Evolutionary conservation across 148 eudicot genomes (phyloP), one percentile per base, ranked within the genome.

Genomic region (Vaccinium darrowii): DNA sequence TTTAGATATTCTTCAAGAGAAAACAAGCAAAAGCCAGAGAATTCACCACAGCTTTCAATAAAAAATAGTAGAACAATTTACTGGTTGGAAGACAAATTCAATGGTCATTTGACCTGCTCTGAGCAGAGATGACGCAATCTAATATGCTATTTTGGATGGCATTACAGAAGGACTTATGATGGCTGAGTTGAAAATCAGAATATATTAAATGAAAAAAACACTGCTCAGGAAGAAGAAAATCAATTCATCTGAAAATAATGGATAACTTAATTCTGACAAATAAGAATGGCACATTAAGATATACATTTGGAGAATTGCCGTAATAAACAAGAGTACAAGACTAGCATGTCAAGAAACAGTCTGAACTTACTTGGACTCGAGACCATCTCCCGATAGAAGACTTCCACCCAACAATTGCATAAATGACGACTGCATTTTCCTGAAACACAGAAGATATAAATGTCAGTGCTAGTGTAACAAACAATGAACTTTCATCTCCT

Each of bases 321-420:
- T 9, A 10, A 65, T 65, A 2, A 65, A 10, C 77, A 67, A 67
- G 77, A 82, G 11, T 47, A 23, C 77, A 67, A 67, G 77, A 82
- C 21, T 47, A 23, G 72, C 21, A 39, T 62, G 51, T 23, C 18
- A 52, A 50, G 60, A 51, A 47, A 82, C 30, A 30, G 25, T 80
- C 43, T n/a, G 30, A 43, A 87, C 86, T 80, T 81, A 85, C 95
- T 93, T 93, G 95, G 77, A 93, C 94, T 19, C 95, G 89, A 33
- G 94, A 92, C 95, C 95, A 93, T 90, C 87, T 93, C 60, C 95
- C 94, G 30, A 93, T 84, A 1, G 93, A 86, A 57, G 93, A 93
- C 73, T 93, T 93, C 95, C 95, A 93, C 56, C 95, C 95, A 51
- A 92, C 89, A 71, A 93, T 92, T 11, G 95, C 88, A 88, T 92